Evolutionary conservation across 306 rosid genomes (phyloP), one percentile per base, ranked within the genome.

Genomic region (Benincasa hispida): DNA sequence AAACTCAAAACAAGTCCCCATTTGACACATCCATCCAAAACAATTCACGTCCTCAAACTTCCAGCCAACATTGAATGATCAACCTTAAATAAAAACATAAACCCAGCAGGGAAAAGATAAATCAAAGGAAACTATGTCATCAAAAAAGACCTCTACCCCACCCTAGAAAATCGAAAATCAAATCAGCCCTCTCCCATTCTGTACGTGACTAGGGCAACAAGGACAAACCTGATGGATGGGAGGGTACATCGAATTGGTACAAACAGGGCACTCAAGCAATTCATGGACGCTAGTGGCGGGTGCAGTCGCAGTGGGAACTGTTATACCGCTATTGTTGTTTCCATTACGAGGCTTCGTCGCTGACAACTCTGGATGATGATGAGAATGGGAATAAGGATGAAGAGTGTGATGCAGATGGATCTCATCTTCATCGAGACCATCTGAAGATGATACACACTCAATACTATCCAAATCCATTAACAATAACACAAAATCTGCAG

Each of bases 211-310:
- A 80, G 39, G 76, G 74, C 50, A 13, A 68, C 8, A 28, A 42
- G 5, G 80, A 58, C 77, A 41, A 5, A 89, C 98, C 98, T 93
- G 98, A 76, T 93, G 98, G 30, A 93, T 93, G 50, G 98, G 98
- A 19, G 98, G 98, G 79, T 91, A 93, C 98, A 93, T 93, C 73
- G 98, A 93, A 85, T 93, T 93, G 61, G 98, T 93, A 75, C 98
- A 93, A 8, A 93, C 98, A 10, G 98, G 97, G 82, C 98, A 93
- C 83, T 93, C 97, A 2, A 93, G 90, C 90, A 93, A 85, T 81
- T 93, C 98, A 41, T 93, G 98, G 63, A 93, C 98, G 82, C 98
- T 93, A 77, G 98, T 91, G 68, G 97, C 93, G 5, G 98, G 98
- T 59, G 96, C 80, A 80, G 88, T 88, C 66, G 85, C 85, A n/a